Evolutionary conservation across 1,284 basidiomycete species (phyloP), one percentile per base, ranked within the genome.

Genomic region (Ustilago hordei): DNA sequence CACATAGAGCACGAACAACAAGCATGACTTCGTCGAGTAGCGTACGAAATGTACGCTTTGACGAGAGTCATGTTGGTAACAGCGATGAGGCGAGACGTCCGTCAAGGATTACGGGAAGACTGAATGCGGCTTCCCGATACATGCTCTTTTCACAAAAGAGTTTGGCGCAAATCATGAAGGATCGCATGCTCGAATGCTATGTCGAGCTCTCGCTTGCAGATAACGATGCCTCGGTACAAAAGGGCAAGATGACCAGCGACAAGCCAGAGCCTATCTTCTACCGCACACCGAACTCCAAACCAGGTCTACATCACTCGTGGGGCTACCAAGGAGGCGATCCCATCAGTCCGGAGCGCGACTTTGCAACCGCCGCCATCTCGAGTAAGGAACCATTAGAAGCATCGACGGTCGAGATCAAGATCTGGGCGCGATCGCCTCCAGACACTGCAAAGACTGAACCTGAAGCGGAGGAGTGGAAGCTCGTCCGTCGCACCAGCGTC

Each of bases 261-360:
- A 45, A 45, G 43, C 8, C n/a, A n/a, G 11, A 45, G 43, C n/a
- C 36, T 2, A 31, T 45, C 17, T 77, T 77, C 43, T 77, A 67
- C 36, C 59, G 54, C n/a, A 69, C 69, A 1, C 11, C 69, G 11
- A 55, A 23, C 39, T 73, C 69, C 7, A 64, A 68, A 45, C 69
- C 66, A 2, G 75, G 75, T n/a, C 45, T 77, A 23, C 66, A 77
- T 55, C 75, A 77, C 35, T 69, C 70, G 1, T 77, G 75, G 75
- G 75, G 75, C 38, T 69, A 63, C 34, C 64, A 60, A 34, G 62
- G 67, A 6, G 75, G 75, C 2, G 50, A 60, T 17, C 66, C 75
- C 1, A 69, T 77, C 56, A 54, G 45, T 28, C 75, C 75, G 4
- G 56, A 72, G 58, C 58, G 69, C 45, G 75, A 77, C 36, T 73